A percentile compares a stretch with the other conserved stretches of the same genome.
phyloP scores from a whole-genome alignment of 345 rosid genomes.

The Syzygium grande region DNA sequence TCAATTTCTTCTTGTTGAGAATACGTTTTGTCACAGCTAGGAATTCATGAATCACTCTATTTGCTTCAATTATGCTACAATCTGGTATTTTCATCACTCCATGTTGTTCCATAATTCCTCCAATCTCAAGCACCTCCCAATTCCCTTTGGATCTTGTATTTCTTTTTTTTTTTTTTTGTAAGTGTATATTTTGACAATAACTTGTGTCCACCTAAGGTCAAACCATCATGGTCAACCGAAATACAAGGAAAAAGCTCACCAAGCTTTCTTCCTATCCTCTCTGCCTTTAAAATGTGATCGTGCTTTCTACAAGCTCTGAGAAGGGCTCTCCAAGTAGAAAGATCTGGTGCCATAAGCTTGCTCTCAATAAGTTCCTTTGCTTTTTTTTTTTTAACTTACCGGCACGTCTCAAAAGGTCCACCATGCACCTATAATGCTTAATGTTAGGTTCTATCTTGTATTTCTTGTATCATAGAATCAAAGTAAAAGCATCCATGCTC shows the following conservation, averaged over 20 bases:
- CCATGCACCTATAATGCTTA: slow-evolving; percentile 77
- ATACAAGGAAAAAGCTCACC: too few relatives aligned
- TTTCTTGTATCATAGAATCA: slow-evolving; percentile 34
- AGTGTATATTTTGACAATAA: too few relatives aligned
- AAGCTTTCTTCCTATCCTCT: slow-evolving; percentile 49
- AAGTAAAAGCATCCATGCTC: slow-evolving; percentile 41
- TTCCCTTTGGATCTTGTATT: slow-evolving; percentile 39
- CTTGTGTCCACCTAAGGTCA: too few relatives aligned
- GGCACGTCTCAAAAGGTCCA: slow-evolving; percentile 66
- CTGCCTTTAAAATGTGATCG: slow-evolving; percentile 38
- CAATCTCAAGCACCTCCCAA: slow-evolving; percentile 13
- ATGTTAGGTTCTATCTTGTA: slow-evolving; percentile 36
- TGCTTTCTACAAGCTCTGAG: slow-evolving; percentile 53
- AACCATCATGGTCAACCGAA: slow-evolving; percentile 56
- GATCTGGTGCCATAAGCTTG: slow-evolving; percentile 59
- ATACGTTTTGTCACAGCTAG: too few relatives aligned
- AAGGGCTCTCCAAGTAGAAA: slow-evolving; percentile 64
- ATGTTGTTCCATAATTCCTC: too few relatives aligned
- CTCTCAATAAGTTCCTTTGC: slow-evolving; percentile 45
- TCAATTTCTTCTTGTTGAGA: too few relatives aligned
- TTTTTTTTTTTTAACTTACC: slow-evolving; percentile 33
- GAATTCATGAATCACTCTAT: too few relatives aligned
- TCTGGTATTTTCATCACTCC: too few relatives aligned
- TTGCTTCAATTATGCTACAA: too few relatives aligned
- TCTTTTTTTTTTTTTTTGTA: too few relatives aligned